Evolutionary conservation across 2,329 filamentous ascomycete species (phyloP).

Genomic region (Leptographium flavum): DNA sequence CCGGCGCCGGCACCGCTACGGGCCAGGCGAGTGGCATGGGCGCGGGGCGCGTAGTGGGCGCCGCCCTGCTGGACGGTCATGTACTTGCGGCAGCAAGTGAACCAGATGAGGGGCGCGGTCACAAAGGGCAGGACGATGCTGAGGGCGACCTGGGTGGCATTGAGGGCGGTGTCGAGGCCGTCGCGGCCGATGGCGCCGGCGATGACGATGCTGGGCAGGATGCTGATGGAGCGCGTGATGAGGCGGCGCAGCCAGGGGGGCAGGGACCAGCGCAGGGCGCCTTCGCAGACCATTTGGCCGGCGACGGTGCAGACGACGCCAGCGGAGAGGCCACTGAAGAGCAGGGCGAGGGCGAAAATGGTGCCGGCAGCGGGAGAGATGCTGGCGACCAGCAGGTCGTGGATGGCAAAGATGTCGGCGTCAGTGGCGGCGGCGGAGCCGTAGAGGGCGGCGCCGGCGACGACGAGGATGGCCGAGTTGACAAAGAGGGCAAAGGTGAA

Average conservation of each 20-base stretch:
- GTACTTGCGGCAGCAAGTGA: conserved; percentile 64
- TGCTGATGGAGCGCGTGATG: conserved; percentile 64
- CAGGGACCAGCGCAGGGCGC: conserved; percentile 61
- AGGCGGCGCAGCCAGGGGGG: conserved; percentile 67
- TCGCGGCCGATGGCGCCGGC: conserved; percentile 61
- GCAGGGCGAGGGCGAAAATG: conserved; percentile 68
- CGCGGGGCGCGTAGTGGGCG: conserved; percentile 17
- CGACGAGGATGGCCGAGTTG: conserved; percentile 70
- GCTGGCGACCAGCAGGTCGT: conserved; percentile 52
- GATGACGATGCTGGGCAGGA: conserved; percentile 71
- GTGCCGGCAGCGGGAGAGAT: conserved; percentile 66
- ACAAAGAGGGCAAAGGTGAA: conserved; percentile 78
- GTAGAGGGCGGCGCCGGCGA: conserved; percentile 65
- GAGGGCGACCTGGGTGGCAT: conserved; percentile 63
- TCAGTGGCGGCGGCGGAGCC: conserved; percentile 42
- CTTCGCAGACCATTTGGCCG: conserved; percentile 79
- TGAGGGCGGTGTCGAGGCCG: conserved; percentile 58
- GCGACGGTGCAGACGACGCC: conserved; percentile 83
- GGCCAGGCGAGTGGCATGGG: neutral
- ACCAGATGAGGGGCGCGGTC: conserved; percentile 71
- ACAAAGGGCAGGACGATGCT: conserved; percentile 71
- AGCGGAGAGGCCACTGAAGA: conserved; percentile 67
- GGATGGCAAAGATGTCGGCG: conserved; percentile 74
- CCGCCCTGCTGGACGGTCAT: conserved; percentile 53
- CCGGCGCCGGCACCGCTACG: too few species aligned